Base-by-base conservation (phyloP, 2,329 filamentous ascomycete genomes). In the Xylariaceae sp. region DNA sequence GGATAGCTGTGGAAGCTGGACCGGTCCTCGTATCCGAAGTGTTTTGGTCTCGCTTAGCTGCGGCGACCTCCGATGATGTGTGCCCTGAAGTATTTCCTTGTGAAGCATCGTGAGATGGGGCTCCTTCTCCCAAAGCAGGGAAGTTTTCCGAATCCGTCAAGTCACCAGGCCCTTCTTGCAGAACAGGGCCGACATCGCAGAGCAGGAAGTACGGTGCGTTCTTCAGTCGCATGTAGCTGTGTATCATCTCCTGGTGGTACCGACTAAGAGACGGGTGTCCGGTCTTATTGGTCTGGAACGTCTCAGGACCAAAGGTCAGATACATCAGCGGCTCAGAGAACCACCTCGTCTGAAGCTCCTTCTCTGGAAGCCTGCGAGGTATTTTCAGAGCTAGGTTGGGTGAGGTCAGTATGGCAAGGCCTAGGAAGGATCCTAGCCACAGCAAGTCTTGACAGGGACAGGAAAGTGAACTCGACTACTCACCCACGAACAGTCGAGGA, bases 401-500 rank as follows among this genome's bases (percentile, higher is more conserved):
- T n/a, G n/a, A n/a, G n/a, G n/a, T n/a, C n/a, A n/a, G n/a, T n/a
- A n/a, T n/a, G n/a, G n/a, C n/a, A n/a, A n/a, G n/a, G n/a, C n/a
- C n/a, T n/a, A n/a, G n/a, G n/a, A n/a, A n/a, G n/a, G n/a, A n/a
- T n/a, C n/a, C n/a, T n/a, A n/a, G n/a, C n/a, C n/a, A n/a, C n/a
- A n/a, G n/a, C n/a, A 8, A 12, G 8, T 23, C 13, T 23, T 15
- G 16, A 27, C 11, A 12, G 13, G n/a, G 4, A 29, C 27, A 13
- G 32, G 44, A 39, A 31, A 23, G 16, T 24, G 17, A 9, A 17
- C 8, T 11, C 13, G 11, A 16, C 15, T 17, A 56, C 86, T 67
- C 80, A 94, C 90, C 85, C 59, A 95, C 77, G 51, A 78, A 82
- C 23, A 98, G 69, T 56, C 87, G 77, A 36, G 72, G 63, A 58